Base-by-base conservation (phyloP, 208 protist genomes). In the Naegleria gruberi region DNA sequence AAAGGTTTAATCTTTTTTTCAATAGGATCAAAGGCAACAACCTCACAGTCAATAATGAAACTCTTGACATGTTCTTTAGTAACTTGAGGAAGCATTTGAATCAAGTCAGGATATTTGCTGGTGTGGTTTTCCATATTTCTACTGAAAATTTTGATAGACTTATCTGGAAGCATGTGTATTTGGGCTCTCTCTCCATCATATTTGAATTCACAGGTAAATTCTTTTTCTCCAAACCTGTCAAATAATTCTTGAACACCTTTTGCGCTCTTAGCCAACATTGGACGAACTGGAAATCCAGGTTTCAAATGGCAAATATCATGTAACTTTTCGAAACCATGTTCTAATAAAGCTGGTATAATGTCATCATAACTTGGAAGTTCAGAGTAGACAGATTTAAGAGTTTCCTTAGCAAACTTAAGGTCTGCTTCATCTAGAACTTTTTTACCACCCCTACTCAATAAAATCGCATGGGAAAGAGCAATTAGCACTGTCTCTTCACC, bases 1-100 rank as follows among this genome's bases (percentile, higher is more conserved):
- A 99, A 99, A 10, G 98, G 95, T 73, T 99, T 93, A 89, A 99
- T 97, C 90, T 95, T 95, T 12, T 96, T 95, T 0, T 94, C 97
- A 45, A 93, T 91, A 0, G 91, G 89, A 92, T 99, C 96, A 41
- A 97, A 97, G 10, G 98, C 98, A 42, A 99, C 98, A 4, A 99
- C 95, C 92, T 99, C 99, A 41, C 96, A 96, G 93, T 99, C 99
- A 34, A 99, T 92, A 44, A 99, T 99, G 90, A 99, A 99, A 37
- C 95, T 98, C 15, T 95, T 92, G 1, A 98, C 95, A 37, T n/a
- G 84, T 23, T 77, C 82, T 26, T 86, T 77, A 8, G 12, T 30
- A 8, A 77, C 17, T 6, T 30, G 17, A 7, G 17, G 17, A 7
- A 77, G 10, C 8, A 77, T 37, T 77, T 77, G 30, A 23, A 65